Evolutionary conservation across 441 rosid species (phyloP), one percentile per base, ranked within the genome.

Genomic region (Corymbia citriodora): DNA sequence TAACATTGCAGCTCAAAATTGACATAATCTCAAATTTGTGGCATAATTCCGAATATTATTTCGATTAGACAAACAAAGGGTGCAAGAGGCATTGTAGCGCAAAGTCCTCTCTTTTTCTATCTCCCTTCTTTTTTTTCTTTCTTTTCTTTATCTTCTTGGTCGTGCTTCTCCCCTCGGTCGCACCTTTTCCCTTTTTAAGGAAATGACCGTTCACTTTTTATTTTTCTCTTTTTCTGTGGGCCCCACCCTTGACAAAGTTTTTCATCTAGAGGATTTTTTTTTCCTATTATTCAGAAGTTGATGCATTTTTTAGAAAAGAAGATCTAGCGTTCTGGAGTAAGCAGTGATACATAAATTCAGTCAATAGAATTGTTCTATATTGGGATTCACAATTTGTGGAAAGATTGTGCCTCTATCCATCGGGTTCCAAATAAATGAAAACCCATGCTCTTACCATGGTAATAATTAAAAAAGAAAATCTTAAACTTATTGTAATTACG

Each of bases 171-270:
- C 63, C 19, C 61, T 23, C 10, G 1, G 29, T 23, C 12, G 19
- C 12, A 21, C 27, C 6, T 21, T 57, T 57, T 57, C 63, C 63
- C 63, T 23, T 57, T 57, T 27, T 57, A 23, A 57, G 3, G 63
- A 23, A 11, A 12, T 0, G 0, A 0, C 21, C 10, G 0, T 57
- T 11, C 63, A 57, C 5, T 40, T 40, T 40, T 40, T 40, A 3
- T 40, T 57, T 23, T 10, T 57, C 19, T 23, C 19, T 23, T 23
- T 1, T 6, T 21, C 18, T 55, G 19, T 8, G 59, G 7, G 25
- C 59, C 25, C 25, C 25, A 55, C 40, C 25, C 25, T 19, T 55
- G 59, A 23, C 61, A 57, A 57, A 11, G 33, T 33, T 33, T 33
- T 33, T 57, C 63, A 57, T 27, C 2, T 16, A 40, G 40, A 40